Conservation (phyloP, 164 flowering plant species). For the Cinnamomum micranthum region DNA sequence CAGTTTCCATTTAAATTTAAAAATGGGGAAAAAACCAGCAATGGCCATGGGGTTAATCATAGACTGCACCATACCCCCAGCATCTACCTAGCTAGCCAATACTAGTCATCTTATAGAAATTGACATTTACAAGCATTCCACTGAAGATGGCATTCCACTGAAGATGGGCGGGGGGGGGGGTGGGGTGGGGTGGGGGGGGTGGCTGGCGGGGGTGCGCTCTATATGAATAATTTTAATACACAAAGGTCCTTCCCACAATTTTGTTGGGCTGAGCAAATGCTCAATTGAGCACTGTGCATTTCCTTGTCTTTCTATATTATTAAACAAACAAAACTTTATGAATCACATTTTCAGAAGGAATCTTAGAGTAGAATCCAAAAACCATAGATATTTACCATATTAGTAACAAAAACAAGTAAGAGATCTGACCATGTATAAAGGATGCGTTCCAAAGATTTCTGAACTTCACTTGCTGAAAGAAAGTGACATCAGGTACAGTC, state of each 20-base stretch:
- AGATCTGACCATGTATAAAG: constrained; percentile 80
- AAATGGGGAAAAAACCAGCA: too few relatives aligned
- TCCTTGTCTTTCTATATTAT: not conserved
- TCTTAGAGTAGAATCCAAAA: too few relatives aligned
- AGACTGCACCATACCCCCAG: not conserved
- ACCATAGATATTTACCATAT: not conserved
- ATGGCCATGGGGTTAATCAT: too few relatives aligned
- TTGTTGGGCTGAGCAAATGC: not conserved
- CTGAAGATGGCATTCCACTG: not conserved
- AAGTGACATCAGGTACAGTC: constrained; percentile 94
- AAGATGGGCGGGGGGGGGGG: too few relatives aligned
- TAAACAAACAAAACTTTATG: not conserved
- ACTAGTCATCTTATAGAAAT: not conserved
- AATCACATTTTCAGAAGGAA: too few relatives aligned
- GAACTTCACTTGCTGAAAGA: constrained; percentile 91
- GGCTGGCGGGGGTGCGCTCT: too few relatives aligned
- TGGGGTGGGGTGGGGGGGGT: too few relatives aligned
- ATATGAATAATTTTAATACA: too few relatives aligned
- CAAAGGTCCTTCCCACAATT: not conserved
- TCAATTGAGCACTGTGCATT: not conserved
- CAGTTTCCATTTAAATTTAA: too few relatives aligned
- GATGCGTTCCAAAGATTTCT: constrained; percentile 94
- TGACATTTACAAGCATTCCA: not conserved
- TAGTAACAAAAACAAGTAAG: not conserved
- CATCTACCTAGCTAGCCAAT: not conserved